Percentiles rank a stretch among this genome's conserved stretches.
These are phyloP conservation scores for Trichoderma harzianum DNA, from an alignment of 2,329 filamentous ascomycete genomes.

Conservation along the genomic window DNA sequence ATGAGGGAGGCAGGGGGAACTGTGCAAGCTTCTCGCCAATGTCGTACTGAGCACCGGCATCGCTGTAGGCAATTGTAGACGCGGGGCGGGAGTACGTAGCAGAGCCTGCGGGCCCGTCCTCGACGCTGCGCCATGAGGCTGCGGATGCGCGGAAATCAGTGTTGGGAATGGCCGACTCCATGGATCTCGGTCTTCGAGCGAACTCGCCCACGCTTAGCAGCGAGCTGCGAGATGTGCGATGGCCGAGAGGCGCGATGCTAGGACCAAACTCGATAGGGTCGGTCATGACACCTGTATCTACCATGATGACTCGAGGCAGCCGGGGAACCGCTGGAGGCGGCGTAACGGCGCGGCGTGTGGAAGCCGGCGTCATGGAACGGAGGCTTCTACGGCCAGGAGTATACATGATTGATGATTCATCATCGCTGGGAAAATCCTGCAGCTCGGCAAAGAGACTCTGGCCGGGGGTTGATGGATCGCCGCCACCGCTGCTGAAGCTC, in stretches of 20 bases:
- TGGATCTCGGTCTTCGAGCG: constrained; percentile 38
- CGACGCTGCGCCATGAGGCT: constrained; percentile 27
- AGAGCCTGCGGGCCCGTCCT: constrained; percentile 16
- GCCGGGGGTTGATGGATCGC: constrained; percentile 39
- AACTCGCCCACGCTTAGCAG: constrained; percentile 28
- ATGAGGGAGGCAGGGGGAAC: constrained; percentile 53
- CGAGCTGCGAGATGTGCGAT: constrained; percentile 12
- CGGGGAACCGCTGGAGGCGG: constrained; percentile 48
- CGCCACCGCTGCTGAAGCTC: constrained; percentile 52
- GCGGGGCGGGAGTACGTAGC: constrained; percentile 38
- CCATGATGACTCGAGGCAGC: constrained; percentile 53
- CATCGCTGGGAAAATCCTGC: constrained; percentile 72
- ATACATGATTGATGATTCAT: constrained; percentile 55
- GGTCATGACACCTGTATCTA: constrained; percentile 60
- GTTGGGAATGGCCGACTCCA: constrained; percentile 39
- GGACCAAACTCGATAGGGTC: constrained; percentile 47
- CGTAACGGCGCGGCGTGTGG: constrained; percentile 42
- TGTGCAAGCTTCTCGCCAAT: constrained; percentile 51
- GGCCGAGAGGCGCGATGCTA: constrained; percentile 14
- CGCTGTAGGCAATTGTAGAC: constrained; percentile 51
- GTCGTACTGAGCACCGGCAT: constrained; percentile 51
- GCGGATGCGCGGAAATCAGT: constrained; percentile 25
- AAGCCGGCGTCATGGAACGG: constrained; percentile 48
- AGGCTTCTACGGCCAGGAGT: constrained; percentile 53
- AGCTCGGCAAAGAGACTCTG: constrained; percentile 92